Evolutionary conservation across 2,329 filamentous ascomycete genomes (phyloP).

Genomic region (Pestalotiopsis sp.): DNA sequence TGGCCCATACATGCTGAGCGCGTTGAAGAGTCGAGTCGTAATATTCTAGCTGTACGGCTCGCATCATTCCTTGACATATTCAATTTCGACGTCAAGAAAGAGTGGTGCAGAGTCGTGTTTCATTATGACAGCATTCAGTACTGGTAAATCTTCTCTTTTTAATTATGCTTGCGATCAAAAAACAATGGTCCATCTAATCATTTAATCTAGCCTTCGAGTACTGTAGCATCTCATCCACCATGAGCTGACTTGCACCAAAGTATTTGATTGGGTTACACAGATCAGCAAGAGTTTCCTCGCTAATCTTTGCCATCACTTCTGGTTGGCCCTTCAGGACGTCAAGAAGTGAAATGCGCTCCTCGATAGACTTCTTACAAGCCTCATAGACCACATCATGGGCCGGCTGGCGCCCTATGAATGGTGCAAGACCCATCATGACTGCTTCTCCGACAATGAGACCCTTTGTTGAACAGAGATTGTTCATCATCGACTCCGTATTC

Average conservation of each 20-base stretch:
- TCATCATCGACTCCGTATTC: constrained; percentile 48
- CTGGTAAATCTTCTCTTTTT: no score
- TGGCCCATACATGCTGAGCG: no score
- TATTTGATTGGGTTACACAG: constrained; percentile 44
- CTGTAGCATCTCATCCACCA: constrained; percentile 28
- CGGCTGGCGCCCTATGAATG: constrained; percentile 50
- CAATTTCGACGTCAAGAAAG: no score
- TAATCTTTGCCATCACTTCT: constrained; percentile 44
- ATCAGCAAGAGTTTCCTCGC: constrained; percentile 14
- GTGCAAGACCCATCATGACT: constrained; percentile 64
- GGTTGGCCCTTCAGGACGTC: constrained; percentile 42
- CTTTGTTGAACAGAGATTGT: constrained; percentile 51
- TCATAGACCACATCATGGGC: constrained; percentile 60
- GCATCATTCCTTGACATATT: no score
- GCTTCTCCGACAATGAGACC: constrained; percentile 60
- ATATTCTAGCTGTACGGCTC: no score
- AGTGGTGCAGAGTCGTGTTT: no score
- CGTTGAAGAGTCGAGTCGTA: no score
- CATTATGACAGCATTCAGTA: no score
- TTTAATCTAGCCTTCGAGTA: background rate
- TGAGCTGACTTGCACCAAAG: constrained; percentile 28
- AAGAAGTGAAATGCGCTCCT: constrained; percentile 42
- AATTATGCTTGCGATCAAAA: background rate
- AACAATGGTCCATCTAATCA: background rate
- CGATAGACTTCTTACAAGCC: constrained; percentile 53